Percentiles rank a stretch among this genome's conserved stretches.
These are phyloP conservation scores for Sutorius eximius DNA, from an alignment of 1,284 basidiomycete species.

Conservation along the genomic window DNA sequence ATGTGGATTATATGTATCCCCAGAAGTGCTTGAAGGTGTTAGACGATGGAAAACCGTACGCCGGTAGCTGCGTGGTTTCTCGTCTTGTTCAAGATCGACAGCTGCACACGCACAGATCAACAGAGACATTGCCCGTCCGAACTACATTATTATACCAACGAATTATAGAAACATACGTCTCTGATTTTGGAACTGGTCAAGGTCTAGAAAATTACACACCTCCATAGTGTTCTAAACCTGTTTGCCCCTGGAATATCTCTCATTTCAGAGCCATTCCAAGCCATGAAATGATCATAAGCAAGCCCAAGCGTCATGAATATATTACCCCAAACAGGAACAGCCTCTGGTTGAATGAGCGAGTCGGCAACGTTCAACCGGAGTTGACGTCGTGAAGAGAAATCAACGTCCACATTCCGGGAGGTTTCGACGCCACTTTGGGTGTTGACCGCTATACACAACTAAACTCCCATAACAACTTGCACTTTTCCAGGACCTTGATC, in stretches of 20 bases:
- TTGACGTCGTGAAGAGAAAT: background rate
- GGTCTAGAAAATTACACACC: background rate
- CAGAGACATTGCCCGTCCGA: background rate
- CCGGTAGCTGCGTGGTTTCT: background rate
- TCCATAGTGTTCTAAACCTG: background rate
- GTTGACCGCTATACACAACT: slow-evolving; percentile 2
- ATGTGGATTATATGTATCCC: background rate
- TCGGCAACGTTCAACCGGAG: slow-evolving; percentile 9
- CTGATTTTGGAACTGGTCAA: background rate
- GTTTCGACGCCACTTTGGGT: background rate
- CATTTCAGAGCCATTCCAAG: slow-evolving; percentile 3
- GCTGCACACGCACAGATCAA: background rate
- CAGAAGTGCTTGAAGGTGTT: background rate
- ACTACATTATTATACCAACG: background rate
- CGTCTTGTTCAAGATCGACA: background rate
- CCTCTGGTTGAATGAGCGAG: background rate
- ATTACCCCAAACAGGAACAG: background rate
- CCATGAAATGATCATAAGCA: background rate
- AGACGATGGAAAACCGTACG: background rate
- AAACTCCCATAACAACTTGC: background rate
- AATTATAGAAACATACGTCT: background rate
- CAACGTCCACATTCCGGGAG: background rate
- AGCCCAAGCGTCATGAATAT: background rate
- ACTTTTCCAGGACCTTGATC: background rate
- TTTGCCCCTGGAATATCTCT: background rate